Evolutionary conservation across 805 yeast species (phyloP), one percentile per base, ranked within the genome.

Genomic region (Brettanomyces sp.): DNA sequence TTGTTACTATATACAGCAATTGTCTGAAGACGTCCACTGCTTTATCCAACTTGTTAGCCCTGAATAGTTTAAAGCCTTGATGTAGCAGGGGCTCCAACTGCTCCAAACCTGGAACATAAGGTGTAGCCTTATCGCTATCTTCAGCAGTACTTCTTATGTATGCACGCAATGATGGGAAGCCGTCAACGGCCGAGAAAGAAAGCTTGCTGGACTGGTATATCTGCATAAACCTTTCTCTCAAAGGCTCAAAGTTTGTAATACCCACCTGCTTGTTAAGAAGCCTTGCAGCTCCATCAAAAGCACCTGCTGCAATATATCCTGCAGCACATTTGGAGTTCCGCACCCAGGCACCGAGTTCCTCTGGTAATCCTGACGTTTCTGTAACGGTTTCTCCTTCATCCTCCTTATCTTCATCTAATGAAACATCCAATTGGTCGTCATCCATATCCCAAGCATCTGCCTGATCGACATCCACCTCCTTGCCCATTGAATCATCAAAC

Each of bases 251-350:
- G 55, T 86, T 74, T 25, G 78, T 82, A 44, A 87, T 77, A 56
- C 97, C 99, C 40, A 82, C 72, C 66, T 95, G 99, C 58, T 91
- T 84, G 69, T 83, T 80, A 57, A 93, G 75, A 60, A 95, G 77
- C 57, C 89, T 95, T 36, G 96, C 93, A 36, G 98, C 99, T 45
- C 91, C 85, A 54, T 89, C 97, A 62, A 91, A 91, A 4, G 95
- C 85, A 56, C 99, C 99, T 3, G 96, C 89, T 2, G 99, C 97
- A 57, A 84, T 89, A 56, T 88, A 86, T 25, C 87, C 88, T 30
- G 96, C 97, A 4, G 97, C 88, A 46, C 90, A 76, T 51, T 83
- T 85, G 14, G 96, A 85, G 65, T 85, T 87, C 53, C 91, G 83
- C 30, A 86, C 76, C 99, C 99, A 95, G 48, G 66, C 65, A 4